Evolutionary conservation across 2,329 filamentous ascomycete genomes (phyloP).

Genomic region (Colletotrichum viniferum): DNA sequence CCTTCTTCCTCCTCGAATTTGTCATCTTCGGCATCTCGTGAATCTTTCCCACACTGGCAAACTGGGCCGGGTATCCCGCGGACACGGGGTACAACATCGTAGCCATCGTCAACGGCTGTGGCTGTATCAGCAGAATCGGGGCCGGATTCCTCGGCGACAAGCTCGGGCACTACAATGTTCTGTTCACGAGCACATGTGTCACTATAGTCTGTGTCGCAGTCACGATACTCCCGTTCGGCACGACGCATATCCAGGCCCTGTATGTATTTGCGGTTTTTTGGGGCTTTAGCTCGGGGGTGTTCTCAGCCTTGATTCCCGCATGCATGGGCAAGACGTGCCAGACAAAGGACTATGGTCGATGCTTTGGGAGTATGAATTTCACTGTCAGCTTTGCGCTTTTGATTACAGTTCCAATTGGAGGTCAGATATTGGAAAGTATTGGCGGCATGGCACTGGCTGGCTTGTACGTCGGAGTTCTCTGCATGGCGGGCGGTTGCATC

Average conservation of each 20-base stretch:
- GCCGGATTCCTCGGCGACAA: slow-evolving; percentile 47
- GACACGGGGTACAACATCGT: slow-evolving; percentile 48
- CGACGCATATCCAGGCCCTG: slow-evolving; percentile 38
- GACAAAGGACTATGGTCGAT: slow-evolving; percentile 44
- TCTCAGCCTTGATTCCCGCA: slow-evolving; percentile 36
- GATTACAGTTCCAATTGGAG: slow-evolving; percentile 48
- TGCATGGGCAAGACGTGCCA: slow-evolving; percentile 51
- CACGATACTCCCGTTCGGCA: slow-evolving; percentile 49
- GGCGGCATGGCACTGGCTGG: slow-evolving; percentile 47
- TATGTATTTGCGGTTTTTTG: slow-evolving; percentile 50
- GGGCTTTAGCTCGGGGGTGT: slow-evolving; percentile 50
- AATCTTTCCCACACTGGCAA: slow-evolving; percentile 50
- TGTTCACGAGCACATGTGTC: slow-evolving; percentile 28
- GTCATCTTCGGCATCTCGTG: slow-evolving; percentile 51
- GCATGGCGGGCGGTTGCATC: neutral
- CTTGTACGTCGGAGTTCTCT: slow-evolving; percentile 39
- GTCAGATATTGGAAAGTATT: slow-evolving; percentile 46
- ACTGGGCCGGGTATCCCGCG: slow-evolving; percentile 33
- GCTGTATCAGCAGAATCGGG: slow-evolving; percentile 46
- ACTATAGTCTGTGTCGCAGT: slow-evolving; percentile 39
- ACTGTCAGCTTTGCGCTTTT: slow-evolving; percentile 49
- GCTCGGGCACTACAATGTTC: slow-evolving; percentile 49
- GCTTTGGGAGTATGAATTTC: slow-evolving; percentile 42
- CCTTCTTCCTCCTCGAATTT: slow-evolving; percentile 52
- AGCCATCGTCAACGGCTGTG: slow-evolving; percentile 47